Conservation (phyloP, 768 basidiomycete genomes). For the Tulasnella calospora region DNA sequence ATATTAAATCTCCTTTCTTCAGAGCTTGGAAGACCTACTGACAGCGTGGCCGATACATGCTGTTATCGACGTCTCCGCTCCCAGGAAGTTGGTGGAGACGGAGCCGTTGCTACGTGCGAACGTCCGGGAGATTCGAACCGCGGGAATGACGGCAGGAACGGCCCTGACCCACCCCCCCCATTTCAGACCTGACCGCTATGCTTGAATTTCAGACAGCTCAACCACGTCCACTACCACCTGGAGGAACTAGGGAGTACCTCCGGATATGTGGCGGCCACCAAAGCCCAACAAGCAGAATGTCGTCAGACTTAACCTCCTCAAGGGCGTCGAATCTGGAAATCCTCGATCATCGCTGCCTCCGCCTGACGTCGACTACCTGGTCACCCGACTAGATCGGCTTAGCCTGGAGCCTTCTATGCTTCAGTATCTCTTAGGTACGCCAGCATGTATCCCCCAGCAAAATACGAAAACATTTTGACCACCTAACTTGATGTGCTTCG, state of each 20-base stretch:
- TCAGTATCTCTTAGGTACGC: background rate
- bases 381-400: background rate
- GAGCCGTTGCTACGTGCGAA: background rate
- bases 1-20: background rate
- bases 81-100: conserved; percentile 1
- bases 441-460: background rate
- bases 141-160: background rate
- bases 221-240: background rate
- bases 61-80: conserved; percentile 1
- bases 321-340: background rate
- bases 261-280: background rate
- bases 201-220: background rate
- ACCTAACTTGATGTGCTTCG: background rate
- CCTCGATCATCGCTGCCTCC: background rate
- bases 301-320: background rate
- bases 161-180: background rate
- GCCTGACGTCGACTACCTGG: background rate
- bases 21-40: background rate
- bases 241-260: background rate
- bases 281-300: background rate
- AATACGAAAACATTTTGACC: background rate
- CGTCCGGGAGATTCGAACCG: background rate
- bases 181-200: background rate
- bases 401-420: background rate
- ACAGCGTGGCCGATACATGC: conserved; percentile 9